Percentiles rank a stretch among this genome's conserved stretches.
Conservation (phyloP, 2,329 filamentous ascomycete genomes). For the Cadophora malorum region DNA sequence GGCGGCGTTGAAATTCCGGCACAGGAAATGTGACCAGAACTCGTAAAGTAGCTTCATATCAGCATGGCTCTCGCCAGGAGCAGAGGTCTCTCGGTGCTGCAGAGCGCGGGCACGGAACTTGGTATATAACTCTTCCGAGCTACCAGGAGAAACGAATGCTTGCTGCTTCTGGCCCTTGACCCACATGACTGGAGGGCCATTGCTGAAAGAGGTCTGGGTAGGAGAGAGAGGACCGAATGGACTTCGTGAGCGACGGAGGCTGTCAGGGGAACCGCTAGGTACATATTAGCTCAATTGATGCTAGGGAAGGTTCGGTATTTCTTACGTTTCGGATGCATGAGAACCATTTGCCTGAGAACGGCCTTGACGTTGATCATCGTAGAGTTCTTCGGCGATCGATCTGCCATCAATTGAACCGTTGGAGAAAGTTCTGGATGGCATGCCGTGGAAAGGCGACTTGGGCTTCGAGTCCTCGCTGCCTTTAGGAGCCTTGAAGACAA, state of each 20-base stretch:
- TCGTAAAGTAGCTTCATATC: constrained; percentile 73
- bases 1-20: constrained; percentile 73
- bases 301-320: constrained; percentile 8
- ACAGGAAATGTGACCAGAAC: constrained; percentile 77
- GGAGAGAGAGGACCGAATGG: constrained; percentile 38
- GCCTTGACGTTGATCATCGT: constrained; percentile 49
- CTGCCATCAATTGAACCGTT: constrained; percentile 61
- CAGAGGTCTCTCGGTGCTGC: constrained; percentile 46
- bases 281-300: constrained; percentile 21
- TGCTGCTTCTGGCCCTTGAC: constrained; percentile 45
- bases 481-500: constrained; percentile 53
- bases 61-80: constrained; percentile 51
- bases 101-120: constrained; percentile 50
- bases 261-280: constrained; percentile 39
- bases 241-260: constrained; percentile 38
- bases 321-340: constrained; percentile 49
- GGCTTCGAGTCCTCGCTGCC: constrained; percentile 46
- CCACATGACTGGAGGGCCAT: constrained; percentile 48
- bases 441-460: constrained; percentile 47
- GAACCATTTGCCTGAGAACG: constrained; percentile 46
- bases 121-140: constrained; percentile 46
- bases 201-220: constrained; percentile 34
- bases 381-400: constrained; percentile 55
- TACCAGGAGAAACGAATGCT: constrained; percentile 45
- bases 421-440: constrained; percentile 57